Evolutionary conservation across 306 rosid genomes (phyloP).

Genomic region (Sechiopsis laciniata): DNA sequence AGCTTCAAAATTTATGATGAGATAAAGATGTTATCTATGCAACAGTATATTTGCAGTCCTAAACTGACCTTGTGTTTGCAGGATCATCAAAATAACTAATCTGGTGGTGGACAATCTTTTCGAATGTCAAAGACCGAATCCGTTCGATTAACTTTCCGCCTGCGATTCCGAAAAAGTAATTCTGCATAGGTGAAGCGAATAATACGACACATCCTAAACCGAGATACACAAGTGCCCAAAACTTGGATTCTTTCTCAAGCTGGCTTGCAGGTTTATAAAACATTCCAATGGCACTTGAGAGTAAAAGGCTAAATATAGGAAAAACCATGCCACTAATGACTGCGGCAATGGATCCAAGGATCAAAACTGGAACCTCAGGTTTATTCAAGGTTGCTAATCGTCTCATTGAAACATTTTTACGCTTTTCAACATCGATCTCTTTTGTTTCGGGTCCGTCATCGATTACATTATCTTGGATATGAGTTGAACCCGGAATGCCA

Average conservation of each 20-base stretch:
- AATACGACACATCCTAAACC: slow-evolving; percentile 48
- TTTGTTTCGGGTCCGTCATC: slow-evolving; percentile 6
- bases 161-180: slow-evolving; percentile 64
- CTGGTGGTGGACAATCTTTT: slow-evolving; percentile 73
- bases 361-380: slow-evolving; percentile 54
- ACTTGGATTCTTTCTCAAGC: slow-evolving; percentile 48
- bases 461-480: slow-evolving; percentile 20
- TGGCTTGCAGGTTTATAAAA: slow-evolving; percentile 51
- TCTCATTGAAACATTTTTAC: slow-evolving; percentile 33
- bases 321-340: slow-evolving; percentile 49
- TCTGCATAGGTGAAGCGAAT: slow-evolving; percentile 36
- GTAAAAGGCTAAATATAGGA: slow-evolving; percentile 66
- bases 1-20: background rate
- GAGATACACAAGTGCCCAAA: slow-evolving; percentile 54
- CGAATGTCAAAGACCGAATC: slow-evolving; percentile 65
- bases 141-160: slow-evolving; percentile 73
- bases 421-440: slow-evolving; percentile 18
- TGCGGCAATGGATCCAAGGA: slow-evolving; percentile 65
- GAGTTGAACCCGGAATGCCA: slow-evolving; percentile 29
- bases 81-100: slow-evolving; percentile 87
- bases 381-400: slow-evolving; percentile 58
- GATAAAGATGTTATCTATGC: slow-evolving; percentile 3
- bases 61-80: slow-evolving; percentile 66
- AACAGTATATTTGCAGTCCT: background rate
- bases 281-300: slow-evolving; percentile 54